These are phyloP conservation scores for Simplicillium sp. DNA, from an alignment of 2,329 filamentous ascomycete genomes.

Conservation along the genomic window DNA sequence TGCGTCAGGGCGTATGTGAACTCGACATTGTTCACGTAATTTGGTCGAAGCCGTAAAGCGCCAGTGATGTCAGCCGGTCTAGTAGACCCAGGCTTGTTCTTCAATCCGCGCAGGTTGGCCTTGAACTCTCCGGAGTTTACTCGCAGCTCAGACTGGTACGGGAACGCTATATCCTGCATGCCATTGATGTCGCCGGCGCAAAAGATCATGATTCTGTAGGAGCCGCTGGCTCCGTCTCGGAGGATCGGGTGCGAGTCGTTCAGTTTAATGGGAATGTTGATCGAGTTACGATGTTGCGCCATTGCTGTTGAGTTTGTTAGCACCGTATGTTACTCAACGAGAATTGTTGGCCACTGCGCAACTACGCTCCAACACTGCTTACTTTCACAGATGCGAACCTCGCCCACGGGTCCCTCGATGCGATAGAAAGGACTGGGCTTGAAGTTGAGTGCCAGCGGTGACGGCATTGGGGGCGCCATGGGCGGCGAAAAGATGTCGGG, in stretches of 20 bases:
- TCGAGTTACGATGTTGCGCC: constrained; percentile 43
- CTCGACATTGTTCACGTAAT: constrained; percentile 67
- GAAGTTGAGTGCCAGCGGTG: constrained; percentile 21
- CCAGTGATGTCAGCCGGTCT: constrained; percentile 85
- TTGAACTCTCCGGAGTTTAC: constrained; percentile 83
- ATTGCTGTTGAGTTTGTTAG: constrained; percentile 36
- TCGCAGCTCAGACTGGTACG: constrained; percentile 85
- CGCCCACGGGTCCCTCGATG: constrained; percentile 54
- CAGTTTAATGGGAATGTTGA: constrained; percentile 33
- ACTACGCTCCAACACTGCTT: constrained; percentile 10
- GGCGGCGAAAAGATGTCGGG: too few species aligned
- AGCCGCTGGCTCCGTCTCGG: constrained; percentile 49
- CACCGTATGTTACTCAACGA: too few species aligned
- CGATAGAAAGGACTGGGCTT: constrained; percentile 82
- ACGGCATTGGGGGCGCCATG: constrained; percentile 3
- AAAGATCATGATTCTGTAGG: constrained; percentile 70
- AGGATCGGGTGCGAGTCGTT: constrained; percentile 43
- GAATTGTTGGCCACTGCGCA: too few species aligned
- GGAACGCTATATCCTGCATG: constrained; percentile 74
- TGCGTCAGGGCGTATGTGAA: constrained; percentile 88
- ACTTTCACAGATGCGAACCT: constrained; percentile 64
- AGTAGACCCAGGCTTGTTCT: constrained; percentile 93
- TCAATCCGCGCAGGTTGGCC: constrained; percentile 86
- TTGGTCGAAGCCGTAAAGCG: constrained; percentile 58
- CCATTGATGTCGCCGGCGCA: constrained; percentile 59